phyloP scores from a whole-genome alignment of 1,284 basidiomycete genomes.

The Boletellus sp. region DNA sequence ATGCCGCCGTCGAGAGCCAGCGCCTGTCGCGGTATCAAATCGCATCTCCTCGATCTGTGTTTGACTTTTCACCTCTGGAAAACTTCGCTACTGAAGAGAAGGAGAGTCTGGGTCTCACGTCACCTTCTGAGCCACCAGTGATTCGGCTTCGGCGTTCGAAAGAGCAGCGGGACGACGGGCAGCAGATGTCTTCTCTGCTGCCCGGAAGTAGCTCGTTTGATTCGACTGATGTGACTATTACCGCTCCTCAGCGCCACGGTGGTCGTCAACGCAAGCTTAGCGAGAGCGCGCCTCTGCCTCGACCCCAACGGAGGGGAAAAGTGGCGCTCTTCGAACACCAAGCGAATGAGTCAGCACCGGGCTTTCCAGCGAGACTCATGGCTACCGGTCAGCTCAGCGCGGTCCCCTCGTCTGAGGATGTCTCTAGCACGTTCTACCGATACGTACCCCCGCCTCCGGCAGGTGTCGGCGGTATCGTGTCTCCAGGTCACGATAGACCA shows the following conservation, averaged over 20 bases:
- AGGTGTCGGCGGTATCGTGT: constrained; percentile 36
- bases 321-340: constrained; percentile 87
- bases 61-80: constrained; percentile 81
- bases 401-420: constrained; percentile 31
- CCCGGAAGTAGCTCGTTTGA: constrained; percentile 20
- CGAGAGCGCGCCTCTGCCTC: constrained; percentile 67
- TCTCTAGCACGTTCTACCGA: constrained; percentile 17
- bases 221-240: constrained; percentile 18
- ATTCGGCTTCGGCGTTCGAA: constrained; percentile 25
- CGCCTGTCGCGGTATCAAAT: constrained; percentile 63
- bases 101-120: constrained; percentile 47
- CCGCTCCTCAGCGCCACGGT: constrained; percentile 27
- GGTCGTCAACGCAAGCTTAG: constrained; percentile 79
- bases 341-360: constrained; percentile 45
- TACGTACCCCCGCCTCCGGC: constrained; percentile 12
- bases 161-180: constrained; percentile 6
- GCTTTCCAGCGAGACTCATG: constrained; percentile 40
- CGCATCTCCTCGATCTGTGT: constrained; percentile 49
- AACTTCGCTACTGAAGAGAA: constrained; percentile 77
- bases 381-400: constrained; percentile 32
- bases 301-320: constrained; percentile 70
- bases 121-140: constrained; percentile 33
- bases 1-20: constrained; percentile 34
- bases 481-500: constrained; percentile 78
- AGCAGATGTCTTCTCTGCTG: constrained; percentile 1